Base-by-base conservation (phyloP, 257 asterid species). In the Plectranthus barbatus region DNA sequence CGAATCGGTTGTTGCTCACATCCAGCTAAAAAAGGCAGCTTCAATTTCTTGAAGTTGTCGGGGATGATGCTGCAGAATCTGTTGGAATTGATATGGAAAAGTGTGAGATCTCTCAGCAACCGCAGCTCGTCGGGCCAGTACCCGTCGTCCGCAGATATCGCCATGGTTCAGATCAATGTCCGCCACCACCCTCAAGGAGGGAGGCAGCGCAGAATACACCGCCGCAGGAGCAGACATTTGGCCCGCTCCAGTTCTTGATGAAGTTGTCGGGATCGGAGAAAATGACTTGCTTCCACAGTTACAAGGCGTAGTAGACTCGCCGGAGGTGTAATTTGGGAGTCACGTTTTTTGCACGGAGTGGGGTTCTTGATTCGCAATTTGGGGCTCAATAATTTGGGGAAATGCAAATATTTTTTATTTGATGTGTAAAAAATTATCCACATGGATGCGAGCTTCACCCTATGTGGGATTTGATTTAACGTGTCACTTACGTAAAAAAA, bases 151-250 rank as follows among this genome's bases (percentile, higher is more conserved):
- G n/a, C n/a, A n/a, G 31, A 77, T 74, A 52, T 79, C 85, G 8
- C 65, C 79, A 23, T 79, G 85, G 79, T 82, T 82, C 5, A 82
- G 79, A 67, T 82, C 88, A 36, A 82, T 60, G 1, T 85, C 85
- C 34, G 83, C 85, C 3, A 82, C 85, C 40, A 80, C 85, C 21
- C 42, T 71, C 18, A 1, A 0, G 41, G 81, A 17, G 31, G 0
- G 80, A 55, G 19, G 78, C 57, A 1, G 83, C 72, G 64, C 88
- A 82, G 68, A 73, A 82, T 2, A 82, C 81, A 7, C 88, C 88
- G 65, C 69, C 69, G 69, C 79, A 82, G 59, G 74, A 49, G 68
- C 88, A 82, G 6, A 82, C 85, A 33, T 77, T 6, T 1, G 79
- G 36, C 8, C 88, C 83, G 0, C 46, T 63, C 88, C 88, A 82